These are phyloP conservation scores for Aurinia saxatilis DNA, from an alignment of 345 rosid species.

Conservation along the genomic window DNA sequence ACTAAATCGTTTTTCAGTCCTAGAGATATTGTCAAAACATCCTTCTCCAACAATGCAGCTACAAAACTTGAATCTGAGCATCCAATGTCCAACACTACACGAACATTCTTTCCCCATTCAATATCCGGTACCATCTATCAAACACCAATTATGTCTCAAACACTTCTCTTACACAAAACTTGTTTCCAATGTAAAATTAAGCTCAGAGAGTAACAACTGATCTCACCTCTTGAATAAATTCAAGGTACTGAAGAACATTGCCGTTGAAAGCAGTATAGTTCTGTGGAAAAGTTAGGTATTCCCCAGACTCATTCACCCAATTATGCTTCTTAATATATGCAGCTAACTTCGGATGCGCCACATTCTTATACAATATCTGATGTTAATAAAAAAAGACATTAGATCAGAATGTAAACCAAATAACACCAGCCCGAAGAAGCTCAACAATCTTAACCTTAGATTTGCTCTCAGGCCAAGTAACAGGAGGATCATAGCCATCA, in stretches of 20 bases:
- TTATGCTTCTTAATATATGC: conserved; percentile 61
- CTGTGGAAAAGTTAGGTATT: conserved; percentile 62
- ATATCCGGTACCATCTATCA: conserved; percentile 97
- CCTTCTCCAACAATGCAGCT: conserved; percentile 71
- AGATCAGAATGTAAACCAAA: conserved; percentile 9
- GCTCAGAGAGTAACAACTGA: conserved; percentile 4
- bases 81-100: conserved; percentile 79
- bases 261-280: conserved; percentile 68
- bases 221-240: conserved; percentile 87
- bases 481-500: conserved; percentile 66
- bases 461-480: conserved; percentile 81
- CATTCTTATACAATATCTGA: conserved; percentile 74
- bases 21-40: conserved; percentile 62
- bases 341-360: conserved; percentile 89
- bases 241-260: conserved; percentile 82
- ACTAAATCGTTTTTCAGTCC: conserved; percentile 91
- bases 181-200: not conserved
- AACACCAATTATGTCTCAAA: conserved; percentile 32
- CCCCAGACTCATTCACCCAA: conserved; percentile 67
- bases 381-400: conserved; percentile 11
- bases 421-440: conserved; percentile 3
- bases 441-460: conserved; percentile 42
- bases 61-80: conserved; percentile 67
- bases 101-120: conserved; percentile 98
- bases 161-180: conserved; percentile 12